These are phyloP conservation scores for Rhododendron ferrugineum DNA, from an alignment of 148 eudicot genomes.

Conservation along the genomic window DNA sequence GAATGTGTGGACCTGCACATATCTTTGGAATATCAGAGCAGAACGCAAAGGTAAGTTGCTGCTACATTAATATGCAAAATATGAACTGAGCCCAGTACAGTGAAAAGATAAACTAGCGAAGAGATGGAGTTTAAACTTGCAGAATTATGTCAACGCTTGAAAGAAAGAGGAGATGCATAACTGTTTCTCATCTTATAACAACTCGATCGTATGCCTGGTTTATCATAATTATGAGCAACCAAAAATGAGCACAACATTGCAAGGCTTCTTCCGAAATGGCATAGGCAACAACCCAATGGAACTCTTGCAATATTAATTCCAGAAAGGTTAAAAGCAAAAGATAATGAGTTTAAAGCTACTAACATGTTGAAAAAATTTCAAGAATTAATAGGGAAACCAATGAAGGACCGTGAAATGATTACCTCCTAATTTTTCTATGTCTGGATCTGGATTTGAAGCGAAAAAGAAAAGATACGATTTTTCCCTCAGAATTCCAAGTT, in stretches of 20 bases:
- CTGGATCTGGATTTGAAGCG: neutral
- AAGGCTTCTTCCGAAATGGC: neutral
- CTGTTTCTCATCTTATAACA: neutral
- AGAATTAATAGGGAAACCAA: neutral
- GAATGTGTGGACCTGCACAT: conserved; percentile 52
- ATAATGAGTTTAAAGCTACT: neutral
- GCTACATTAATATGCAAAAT: neutral
- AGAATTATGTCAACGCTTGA: neutral
- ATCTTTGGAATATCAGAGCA: neutral
- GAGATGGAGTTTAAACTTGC: neutral
- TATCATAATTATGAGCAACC: neutral
- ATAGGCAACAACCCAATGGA: neutral
- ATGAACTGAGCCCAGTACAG: neutral
- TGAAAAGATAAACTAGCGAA: neutral
- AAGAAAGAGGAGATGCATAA: neutral
- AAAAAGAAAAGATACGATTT: neutral
- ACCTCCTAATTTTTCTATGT: neutral
- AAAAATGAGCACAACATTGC: neutral
- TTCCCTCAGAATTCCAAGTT: neutral
- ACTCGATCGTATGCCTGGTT: neutral
- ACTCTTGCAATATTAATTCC: neutral
- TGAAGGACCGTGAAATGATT: neutral
- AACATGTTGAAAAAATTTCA: neutral
- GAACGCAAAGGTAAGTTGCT: neutral
- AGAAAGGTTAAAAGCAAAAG: neutral